These are phyloP conservation scores for Staphylotrichum tortipilum DNA, from an alignment of 495 filamentous ascomycete species.

Conservation along the genomic window DNA sequence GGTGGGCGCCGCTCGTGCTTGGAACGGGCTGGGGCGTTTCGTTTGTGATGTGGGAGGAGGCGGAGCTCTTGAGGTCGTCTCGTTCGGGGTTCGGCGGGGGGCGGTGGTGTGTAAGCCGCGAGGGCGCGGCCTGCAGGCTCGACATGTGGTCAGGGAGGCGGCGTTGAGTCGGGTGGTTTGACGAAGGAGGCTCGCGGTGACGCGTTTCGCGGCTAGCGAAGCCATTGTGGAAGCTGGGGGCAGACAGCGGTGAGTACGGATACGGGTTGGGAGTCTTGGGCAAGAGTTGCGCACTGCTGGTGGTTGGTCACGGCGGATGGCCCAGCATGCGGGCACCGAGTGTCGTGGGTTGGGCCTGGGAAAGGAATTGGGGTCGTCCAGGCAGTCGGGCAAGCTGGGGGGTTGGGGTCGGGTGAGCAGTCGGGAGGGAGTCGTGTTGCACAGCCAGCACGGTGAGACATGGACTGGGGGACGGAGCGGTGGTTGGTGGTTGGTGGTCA, in stretches of 20 bases:
- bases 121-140: not conserved
- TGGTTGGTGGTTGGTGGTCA: too few relatives aligned
- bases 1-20: constrained; percentile 13
- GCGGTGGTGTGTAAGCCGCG: constrained; percentile 4
- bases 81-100: not conserved
- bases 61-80: not conserved
- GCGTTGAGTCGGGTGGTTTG: not conserved
- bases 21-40: not conserved
- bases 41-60: not conserved
- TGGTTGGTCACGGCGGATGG: too few relatives aligned
- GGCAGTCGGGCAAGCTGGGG: too few relatives aligned
- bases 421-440: too few relatives aligned
- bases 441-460: too few relatives aligned
- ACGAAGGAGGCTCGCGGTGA: not conserved
- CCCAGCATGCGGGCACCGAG: too few relatives aligned
- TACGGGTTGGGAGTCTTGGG: too few relatives aligned
- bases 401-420: too few relatives aligned
- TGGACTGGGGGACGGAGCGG: too few relatives aligned
- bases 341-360: too few relatives aligned
- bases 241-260: not conserved
- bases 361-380: too few relatives aligned
- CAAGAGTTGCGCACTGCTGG: too few relatives aligned
- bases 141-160: not conserved
- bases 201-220: not conserved
- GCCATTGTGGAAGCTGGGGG: constrained; percentile 6